Base-by-base conservation (phyloP, 179 eudicot species). In the Amaranthus tricolor region DNA sequence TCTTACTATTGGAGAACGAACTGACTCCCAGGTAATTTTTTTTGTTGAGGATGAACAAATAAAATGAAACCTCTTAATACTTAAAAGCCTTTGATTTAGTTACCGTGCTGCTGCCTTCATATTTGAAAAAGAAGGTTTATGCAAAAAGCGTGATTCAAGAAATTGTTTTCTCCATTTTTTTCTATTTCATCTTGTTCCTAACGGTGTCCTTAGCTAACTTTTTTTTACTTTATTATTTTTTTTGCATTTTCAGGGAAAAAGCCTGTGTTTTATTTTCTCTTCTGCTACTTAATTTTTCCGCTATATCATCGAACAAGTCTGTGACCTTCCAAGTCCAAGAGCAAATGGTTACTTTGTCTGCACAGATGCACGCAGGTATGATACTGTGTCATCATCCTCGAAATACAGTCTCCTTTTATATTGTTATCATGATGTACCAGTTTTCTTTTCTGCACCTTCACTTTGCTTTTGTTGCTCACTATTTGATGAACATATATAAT, bases 201-300 rank as follows among this genome's bases (percentile, higher is more conserved):
- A 55, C n/a, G 2, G 21, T 50, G 16, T 63, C 54, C 48, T 74
- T 62, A 20, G 62, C 76, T 75, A 13, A 73, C 51, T 24, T 16
- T 47, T 7, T 20, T 68, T 72, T 54, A 8, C 70, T 40, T 20
- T 68, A 68, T 54, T 52, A 8, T 68, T 40, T 62, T 74, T 48
- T 40, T 55, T 17, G 44, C 4, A 21, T 73, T 62, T n/a, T 10
- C 86, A 94, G 97, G 87, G 97, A 94, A 83, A 90, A 79, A 83
- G 89, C 79, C n/a, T 87, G 93, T 70, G 86, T 84, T 56, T 75
- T 93, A 68, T 89, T 95, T 80, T 87, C 97, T 53, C 69, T 90
- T 52, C 40, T 84, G n/a, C 79, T 95, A 53, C 84, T 80, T 63
- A 82, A 76, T 65, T 77, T 86, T 70, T 84, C 80, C 19, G 69